Evolutionary conservation across 345 rosid species (phyloP).

Genomic region (Eucalyptus fibrosa): DNA sequence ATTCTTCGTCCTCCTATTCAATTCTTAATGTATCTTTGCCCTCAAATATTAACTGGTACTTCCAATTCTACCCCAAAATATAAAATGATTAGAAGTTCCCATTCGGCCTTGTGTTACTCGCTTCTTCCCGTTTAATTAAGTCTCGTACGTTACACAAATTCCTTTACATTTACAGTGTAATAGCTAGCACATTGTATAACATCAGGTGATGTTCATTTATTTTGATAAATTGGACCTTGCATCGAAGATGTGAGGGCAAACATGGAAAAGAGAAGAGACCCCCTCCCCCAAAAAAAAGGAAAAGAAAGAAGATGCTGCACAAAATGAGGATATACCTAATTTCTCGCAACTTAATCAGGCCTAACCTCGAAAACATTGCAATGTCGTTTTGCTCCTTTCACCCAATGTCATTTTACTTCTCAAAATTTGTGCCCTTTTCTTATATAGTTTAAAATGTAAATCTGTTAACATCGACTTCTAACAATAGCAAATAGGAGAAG

Average conservation of each 20-base stretch:
- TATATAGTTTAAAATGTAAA: background rate
- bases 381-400: background rate
- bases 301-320: background rate
- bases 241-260: background rate
- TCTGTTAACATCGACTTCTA: too few relatives aligned
- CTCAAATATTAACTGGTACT: background rate
- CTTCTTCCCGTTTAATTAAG: background rate
- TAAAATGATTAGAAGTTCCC: background rate
- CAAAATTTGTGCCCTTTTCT: background rate
- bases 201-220: rapidly evolving
- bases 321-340: background rate
- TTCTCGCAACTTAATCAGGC: too few relatives aligned
- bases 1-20: background rate
- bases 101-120: background rate
- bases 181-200: background rate
- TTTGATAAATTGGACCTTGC: background rate
- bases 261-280: rapidly evolving
- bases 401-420: background rate
- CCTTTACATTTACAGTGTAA: background rate
- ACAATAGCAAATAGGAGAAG: background rate
- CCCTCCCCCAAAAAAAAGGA: too few relatives aligned
- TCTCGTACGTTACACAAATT: rapidly evolving
- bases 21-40: background rate
- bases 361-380: background rate
- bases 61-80: background rate